Conservation (phyloP, 306 rosid genomes). For the Aeschynomene evenia region DNA sequence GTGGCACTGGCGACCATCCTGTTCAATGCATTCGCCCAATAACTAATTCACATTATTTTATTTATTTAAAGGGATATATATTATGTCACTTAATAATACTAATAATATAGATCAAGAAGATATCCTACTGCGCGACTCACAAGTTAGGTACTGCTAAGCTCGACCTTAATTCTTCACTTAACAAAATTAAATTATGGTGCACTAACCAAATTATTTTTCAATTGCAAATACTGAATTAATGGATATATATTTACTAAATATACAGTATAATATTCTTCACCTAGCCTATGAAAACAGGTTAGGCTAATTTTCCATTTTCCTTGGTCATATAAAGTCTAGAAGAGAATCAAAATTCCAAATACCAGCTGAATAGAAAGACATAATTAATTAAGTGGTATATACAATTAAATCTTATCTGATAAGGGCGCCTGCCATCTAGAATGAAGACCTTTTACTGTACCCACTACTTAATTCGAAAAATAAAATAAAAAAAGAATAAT, state of each 20-base stretch:
- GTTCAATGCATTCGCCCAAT: conserved; percentile 7
- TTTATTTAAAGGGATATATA: neutral
- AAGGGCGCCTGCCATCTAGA: conserved; percentile 35
- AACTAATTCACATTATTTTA: neutral
- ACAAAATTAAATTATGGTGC: neutral
- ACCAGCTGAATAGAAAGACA: conserved; percentile 21
- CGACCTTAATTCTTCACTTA: neutral
- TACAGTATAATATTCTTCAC: neutral
- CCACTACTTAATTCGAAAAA: neutral
- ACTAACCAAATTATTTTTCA: neutral
- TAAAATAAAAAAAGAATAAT: too few species aligned
- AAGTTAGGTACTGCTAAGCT: neutral
- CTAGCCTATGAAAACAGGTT: neutral
- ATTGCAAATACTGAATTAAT: neutral
- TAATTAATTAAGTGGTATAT: too few species aligned
- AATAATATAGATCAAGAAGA: neutral
- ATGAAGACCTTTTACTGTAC: conserved; percentile 18
- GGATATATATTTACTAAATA: too few species aligned
- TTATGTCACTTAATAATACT: neutral
- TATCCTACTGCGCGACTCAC: neutral
- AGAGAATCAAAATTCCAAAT: conserved; percentile 22
- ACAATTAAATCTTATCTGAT: neutral
- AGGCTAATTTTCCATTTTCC: neutral
- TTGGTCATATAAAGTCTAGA: conserved; percentile 33
- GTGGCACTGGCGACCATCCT: neutral